A percentile compares a stretch with the other conserved stretches of the same genome.
Evolutionary conservation across 768 basidiomycete species (phyloP).

Genomic region (Hericium rajendrae): DNA sequence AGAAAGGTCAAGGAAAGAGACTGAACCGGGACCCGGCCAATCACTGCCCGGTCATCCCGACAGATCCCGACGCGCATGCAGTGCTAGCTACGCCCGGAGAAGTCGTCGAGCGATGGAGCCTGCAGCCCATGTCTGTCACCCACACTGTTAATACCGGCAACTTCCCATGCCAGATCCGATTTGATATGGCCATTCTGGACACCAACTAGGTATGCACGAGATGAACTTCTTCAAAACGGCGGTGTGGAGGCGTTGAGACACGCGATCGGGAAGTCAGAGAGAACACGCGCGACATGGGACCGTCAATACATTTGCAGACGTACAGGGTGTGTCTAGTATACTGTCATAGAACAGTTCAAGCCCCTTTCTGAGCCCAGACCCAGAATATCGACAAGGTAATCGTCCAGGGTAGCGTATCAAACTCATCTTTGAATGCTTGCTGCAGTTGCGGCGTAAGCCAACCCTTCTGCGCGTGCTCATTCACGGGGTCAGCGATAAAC

Average conservation of each 20-base stretch:
- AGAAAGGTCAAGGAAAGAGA: too few relatives aligned
- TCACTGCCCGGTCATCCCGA: too few relatives aligned
- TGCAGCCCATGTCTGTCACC: too few relatives aligned
- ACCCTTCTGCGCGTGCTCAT: neutral
- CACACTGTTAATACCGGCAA: too few relatives aligned
- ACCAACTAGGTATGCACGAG: slow-evolving; percentile 32
- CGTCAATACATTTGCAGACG: too few relatives aligned
- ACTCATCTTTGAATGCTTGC: neutral
- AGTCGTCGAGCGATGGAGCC: too few relatives aligned
- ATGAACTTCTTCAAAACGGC: slow-evolving; percentile 54
- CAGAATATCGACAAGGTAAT: neutral
- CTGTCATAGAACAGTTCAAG: neutral
- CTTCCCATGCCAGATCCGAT: too few relatives aligned
- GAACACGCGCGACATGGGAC: slow-evolving; percentile 57
- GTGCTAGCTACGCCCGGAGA: too few relatives aligned
- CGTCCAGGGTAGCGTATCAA: slow-evolving; percentile 1
- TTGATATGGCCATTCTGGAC: too few relatives aligned
- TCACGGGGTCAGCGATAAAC: neutral
- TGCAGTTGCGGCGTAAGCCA: slow-evolving; percentile 3
- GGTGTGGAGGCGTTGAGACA: slow-evolving; percentile 51
- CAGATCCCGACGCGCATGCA: too few relatives aligned
- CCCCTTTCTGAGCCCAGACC: slow-evolving; percentile 3
- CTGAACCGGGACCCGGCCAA: too few relatives aligned
- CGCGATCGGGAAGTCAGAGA: slow-evolving; percentile 62
- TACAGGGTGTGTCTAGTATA: too few relatives aligned